phyloP scores from a whole-genome alignment of 2,329 filamentous ascomycete species.

The Blastomyces emzantsi region DNA sequence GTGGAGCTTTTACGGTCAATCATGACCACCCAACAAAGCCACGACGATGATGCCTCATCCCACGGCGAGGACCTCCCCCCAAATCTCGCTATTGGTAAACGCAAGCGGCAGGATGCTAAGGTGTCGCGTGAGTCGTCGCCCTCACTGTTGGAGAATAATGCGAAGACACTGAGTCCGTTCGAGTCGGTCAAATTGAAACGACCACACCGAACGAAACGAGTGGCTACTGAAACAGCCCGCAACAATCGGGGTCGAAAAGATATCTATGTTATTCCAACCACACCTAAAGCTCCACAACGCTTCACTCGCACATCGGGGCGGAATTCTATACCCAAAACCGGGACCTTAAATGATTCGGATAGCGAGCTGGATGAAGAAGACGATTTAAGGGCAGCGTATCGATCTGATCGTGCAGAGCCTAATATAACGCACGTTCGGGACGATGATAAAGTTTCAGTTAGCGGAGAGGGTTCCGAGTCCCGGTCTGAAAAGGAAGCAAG shows the following conservation, averaged over 20 bases:
- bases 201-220: not conserved
- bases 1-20: not conserved
- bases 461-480: too few relatives aligned
- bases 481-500: not conserved
- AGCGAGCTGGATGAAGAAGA: not conserved
- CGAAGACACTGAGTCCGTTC: not conserved
- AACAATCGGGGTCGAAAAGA: not conserved
- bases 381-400: not conserved
- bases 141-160: not conserved
- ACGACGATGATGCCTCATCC: not conserved
- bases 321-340: not conserved
- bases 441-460: not conserved
- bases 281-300: not conserved
- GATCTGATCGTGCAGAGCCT: not conserved
- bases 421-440: not conserved
- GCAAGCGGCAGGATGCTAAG: not conserved
- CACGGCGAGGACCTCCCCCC: not conserved
- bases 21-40: not conserved
- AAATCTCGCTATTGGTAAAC: not conserved
- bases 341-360: not conserved
- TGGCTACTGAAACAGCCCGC: not conserved
- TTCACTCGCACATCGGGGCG: not conserved
- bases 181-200: not conserved
- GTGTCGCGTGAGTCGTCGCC: not conserved
- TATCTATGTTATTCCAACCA: not conserved